A percentile compares a stretch with the other conserved stretches of the same genome.
Evolutionary conservation across 2,329 filamentous ascomycete species (phyloP).

Genomic region (Ophiostoma montium): DNA sequence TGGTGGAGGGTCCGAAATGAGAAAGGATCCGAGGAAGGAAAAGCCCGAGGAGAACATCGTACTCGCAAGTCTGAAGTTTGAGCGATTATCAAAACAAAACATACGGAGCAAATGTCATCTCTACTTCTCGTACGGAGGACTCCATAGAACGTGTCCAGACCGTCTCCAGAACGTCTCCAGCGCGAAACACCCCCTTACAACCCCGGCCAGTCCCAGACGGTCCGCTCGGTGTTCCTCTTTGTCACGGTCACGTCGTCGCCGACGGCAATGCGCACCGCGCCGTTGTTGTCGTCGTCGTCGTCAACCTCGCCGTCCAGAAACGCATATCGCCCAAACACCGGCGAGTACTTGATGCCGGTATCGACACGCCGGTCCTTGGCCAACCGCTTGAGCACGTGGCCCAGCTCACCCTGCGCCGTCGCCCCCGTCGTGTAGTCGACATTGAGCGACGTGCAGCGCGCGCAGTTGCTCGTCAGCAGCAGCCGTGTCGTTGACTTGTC

Average conservation of each 20-base stretch:
- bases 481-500: constrained; percentile 29
- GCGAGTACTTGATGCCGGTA: constrained; percentile 49
- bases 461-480: constrained; percentile 54
- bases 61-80: too few species aligned
- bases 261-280: constrained; percentile 22
- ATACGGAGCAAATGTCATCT: too few species aligned
- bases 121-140: too few species aligned
- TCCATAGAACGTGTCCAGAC: too few species aligned
- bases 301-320: constrained; percentile 31
- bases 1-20: background rate
- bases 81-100: too few species aligned
- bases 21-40: too few species aligned
- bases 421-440: constrained; percentile 56
- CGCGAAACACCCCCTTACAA: background rate
- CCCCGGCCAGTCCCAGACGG: constrained; percentile 37
- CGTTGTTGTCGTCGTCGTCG: constrained; percentile 12
- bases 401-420: constrained; percentile 38
- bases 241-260: constrained; percentile 40
- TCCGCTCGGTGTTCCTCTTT: constrained; percentile 34
- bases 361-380: constrained; percentile 59
- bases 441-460: constrained; percentile 54
- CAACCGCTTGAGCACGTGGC: constrained; percentile 53
- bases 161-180: too few species aligned
- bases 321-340: constrained; percentile 60
- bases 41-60: too few species aligned